Conservation (phyloP, 2,329 filamentous ascomycete species). For the Exophiala dermatitidis region DNA sequence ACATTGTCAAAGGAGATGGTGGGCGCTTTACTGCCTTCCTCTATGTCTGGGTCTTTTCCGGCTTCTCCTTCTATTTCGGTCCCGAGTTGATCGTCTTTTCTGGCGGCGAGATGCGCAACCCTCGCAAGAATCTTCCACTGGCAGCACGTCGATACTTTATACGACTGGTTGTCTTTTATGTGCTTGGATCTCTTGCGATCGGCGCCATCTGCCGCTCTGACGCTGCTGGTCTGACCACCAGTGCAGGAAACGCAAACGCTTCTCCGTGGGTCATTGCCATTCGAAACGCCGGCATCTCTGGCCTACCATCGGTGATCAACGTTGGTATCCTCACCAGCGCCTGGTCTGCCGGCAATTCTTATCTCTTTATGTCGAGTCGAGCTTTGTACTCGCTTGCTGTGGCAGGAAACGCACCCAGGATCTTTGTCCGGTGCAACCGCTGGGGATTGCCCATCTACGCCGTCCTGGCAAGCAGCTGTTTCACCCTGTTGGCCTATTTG, state of each 20-base stretch:
- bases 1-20: constrained; percentile 40
- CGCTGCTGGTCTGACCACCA: constrained; percentile 45
- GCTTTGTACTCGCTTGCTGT: constrained; percentile 60
- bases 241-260: constrained; percentile 48
- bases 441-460: constrained; percentile 57
- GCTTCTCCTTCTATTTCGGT: constrained; percentile 50
- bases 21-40: constrained; percentile 49
- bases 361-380: constrained; percentile 65
- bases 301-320: constrained; percentile 66
- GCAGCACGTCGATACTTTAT: constrained; percentile 54
- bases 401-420: constrained; percentile 51
- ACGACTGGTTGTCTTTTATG: constrained; percentile 57
- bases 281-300: constrained; percentile 52
- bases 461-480: constrained; percentile 49
- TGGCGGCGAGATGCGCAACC: constrained; percentile 51
- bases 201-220: constrained; percentile 53
- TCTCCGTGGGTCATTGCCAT: constrained; percentile 41
- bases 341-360: constrained; percentile 69
- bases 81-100: constrained; percentile 51
- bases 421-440: constrained; percentile 54
- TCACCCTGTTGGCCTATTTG: constrained; percentile 61
- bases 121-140: constrained; percentile 41
- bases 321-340: constrained; percentile 70
- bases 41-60: constrained; percentile 45
- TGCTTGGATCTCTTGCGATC: constrained; percentile 52